Percentiles rank a stretch among this genome's conserved stretches.
phyloP scores from a whole-genome alignment of 2,329 filamentous ascomycete genomes.

The Cladorrhinum sp. region DNA sequence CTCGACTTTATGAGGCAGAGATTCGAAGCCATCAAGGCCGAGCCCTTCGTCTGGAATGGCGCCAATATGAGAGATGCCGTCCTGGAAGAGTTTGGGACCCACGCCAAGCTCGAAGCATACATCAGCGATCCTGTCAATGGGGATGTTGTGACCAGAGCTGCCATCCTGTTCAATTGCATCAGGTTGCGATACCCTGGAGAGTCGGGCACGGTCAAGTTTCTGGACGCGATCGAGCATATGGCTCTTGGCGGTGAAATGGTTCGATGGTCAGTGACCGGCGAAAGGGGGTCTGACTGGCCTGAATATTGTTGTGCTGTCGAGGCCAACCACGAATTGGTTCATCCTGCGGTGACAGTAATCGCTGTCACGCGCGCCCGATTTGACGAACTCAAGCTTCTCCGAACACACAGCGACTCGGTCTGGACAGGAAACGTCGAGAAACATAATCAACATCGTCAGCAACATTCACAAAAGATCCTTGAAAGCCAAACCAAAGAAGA shows the following conservation, averaged over 20 bases:
- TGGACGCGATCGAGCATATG: neutral
- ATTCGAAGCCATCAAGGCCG: too few relatives aligned
- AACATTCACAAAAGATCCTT: neutral
- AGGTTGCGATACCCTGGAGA: neutral
- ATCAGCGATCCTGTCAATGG: neutral
- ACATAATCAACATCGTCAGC: neutral
- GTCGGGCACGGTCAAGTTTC: neutral
- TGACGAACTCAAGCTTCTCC: constrained; percentile 9
- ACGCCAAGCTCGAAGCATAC: neutral
- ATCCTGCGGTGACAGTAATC: neutral
- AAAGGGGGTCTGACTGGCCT: neutral
- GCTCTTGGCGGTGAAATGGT: neutral
- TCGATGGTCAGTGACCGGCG: too few relatives aligned
- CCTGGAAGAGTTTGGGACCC: neutral
- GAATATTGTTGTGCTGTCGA: neutral
- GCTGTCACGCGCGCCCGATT: neutral
- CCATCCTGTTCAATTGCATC: neutral
- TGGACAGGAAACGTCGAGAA: neutral
- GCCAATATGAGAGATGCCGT: too few relatives aligned
- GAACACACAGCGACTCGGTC: neutral
- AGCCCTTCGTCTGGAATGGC: too few relatives aligned
- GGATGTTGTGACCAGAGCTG: neutral
- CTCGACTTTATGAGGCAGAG: too few relatives aligned
- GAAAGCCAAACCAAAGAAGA: too few relatives aligned
- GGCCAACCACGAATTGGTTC: neutral